Evolutionary conservation across 345 rosid genomes (phyloP), one percentile per base, ranked within the genome.

Genomic region (Eucalyptus cladocalyx): DNA sequence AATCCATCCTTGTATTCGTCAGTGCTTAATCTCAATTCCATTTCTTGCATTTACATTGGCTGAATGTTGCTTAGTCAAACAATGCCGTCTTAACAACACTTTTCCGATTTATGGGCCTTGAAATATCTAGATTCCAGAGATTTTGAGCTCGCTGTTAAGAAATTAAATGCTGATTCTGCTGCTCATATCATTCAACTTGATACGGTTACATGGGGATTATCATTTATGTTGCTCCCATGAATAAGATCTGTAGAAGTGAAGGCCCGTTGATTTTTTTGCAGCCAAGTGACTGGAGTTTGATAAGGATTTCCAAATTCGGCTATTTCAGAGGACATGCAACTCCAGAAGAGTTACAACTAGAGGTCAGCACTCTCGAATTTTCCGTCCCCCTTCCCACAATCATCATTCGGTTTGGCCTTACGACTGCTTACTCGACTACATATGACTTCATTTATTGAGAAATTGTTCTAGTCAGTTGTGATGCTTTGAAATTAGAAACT

Each of bases 321-420:
- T 93, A 91, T 88, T 87, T 93, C 23, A 90, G 93, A 92, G 95
- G 89, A 23, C 93, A 93, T 87, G 96, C 95, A 7, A 93, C 93
- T 85, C 91, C 58, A 90, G 76, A 87, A 49, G 93, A 93, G 50
- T 87, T 95, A 7, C 89, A 65, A 32, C 51, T 95, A 58, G 94
- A 95, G 96, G 96, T 95, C 58, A 86, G 93, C 14, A 10, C 81
- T 19, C 81, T 37, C 15, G 45, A 72, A 72, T 72, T 34, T 72
- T 72, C 45, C 45, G 7, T 72, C 5, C 4, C 81, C 81, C 28
- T 21, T 6, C 28, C 15, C 26, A 37, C 28, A 21, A 72, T 72
- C 28, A 19, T 37, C 26, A 4, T 37, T 72, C 45, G 3, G 11
- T 37, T 37, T 23, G 45, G 47, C 28, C 11, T 37, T 37, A 11